These are phyloP conservation scores for Mycoemilia scoparia DNA, from an alignment of 192 early-diverging fungal species.

Conservation along the genomic window DNA sequence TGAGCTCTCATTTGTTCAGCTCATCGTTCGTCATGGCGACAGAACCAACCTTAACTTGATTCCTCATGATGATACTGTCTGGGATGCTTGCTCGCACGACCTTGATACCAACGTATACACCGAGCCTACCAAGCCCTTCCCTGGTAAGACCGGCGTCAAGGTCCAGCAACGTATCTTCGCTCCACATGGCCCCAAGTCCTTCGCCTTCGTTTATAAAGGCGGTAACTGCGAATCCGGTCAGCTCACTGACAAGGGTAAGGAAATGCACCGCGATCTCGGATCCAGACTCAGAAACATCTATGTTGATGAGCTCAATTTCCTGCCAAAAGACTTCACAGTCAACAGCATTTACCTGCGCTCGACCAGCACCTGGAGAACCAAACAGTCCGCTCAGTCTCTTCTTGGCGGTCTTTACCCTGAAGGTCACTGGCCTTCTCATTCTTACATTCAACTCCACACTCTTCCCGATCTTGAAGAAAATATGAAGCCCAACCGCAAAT, in stretches of 20 bases:
- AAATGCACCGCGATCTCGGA: conserved; percentile 28
- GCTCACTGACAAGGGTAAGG: conserved; percentile 38
- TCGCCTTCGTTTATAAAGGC: no score
- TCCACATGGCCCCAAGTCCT: no score
- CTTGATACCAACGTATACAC: no score
- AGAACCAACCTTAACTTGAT: conserved; percentile 19
- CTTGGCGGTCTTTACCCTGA: conserved; percentile 29
- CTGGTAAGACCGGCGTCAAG: no score
- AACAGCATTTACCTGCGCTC: conserved; percentile 23
- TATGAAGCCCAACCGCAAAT: conserved; percentile 19
- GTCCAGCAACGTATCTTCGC: no score
- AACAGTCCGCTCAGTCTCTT: conserved; percentile 29
- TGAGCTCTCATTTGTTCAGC: conserved; percentile 31
- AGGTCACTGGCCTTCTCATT: no score
- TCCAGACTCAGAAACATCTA: conserved; percentile 25
- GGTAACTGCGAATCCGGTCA: conserved; percentile 36
- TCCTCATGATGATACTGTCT: conserved; percentile 16
- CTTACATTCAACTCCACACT: no score
- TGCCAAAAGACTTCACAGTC: conserved; percentile 13
- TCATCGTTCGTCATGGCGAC: conserved; percentile 40
- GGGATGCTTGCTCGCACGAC: no score
- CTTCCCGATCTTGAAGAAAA: conserved; percentile 30
- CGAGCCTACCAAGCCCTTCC: no score
- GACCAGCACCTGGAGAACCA: conserved; percentile 31
- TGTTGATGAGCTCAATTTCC: conserved; percentile 25